Conservation (phyloP, 768 basidiomycete species). For the Russula ochroleuca region DNA sequence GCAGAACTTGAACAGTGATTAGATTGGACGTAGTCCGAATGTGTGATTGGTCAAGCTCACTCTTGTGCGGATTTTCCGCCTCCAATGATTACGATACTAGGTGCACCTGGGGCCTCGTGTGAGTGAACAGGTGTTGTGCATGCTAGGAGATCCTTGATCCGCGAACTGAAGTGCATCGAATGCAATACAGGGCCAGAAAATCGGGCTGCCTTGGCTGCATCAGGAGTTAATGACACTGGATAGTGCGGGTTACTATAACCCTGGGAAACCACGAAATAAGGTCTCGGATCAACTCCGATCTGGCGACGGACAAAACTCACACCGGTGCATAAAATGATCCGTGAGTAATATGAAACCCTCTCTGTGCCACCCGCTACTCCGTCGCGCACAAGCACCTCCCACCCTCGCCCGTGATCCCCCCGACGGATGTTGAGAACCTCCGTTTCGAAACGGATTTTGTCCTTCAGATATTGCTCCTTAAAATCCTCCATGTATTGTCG, state of each 20-base stretch:
- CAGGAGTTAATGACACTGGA: conserved; percentile 40
- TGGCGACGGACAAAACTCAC: conserved; percentile 34
- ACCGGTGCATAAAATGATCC: conserved; percentile 56
- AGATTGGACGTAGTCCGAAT: background rate
- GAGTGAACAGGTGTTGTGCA: conserved; percentile 23
- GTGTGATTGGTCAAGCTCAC: conserved; percentile 29
- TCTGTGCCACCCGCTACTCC: conserved; percentile 25
- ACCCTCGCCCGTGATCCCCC: conserved; percentile 34
- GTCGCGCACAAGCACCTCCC: conserved; percentile 45
- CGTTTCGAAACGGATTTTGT: conserved; percentile 43
- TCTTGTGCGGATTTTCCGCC: conserved; percentile 69
- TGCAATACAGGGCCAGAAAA: conserved; percentile 51
- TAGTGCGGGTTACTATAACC: conserved; percentile 51
- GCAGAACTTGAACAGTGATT: conserved; percentile 38
- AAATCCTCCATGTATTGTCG: conserved; percentile 54
- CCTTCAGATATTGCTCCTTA: conserved; percentile 43
- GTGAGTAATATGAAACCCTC: conserved; percentile 41
- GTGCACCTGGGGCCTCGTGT: conserved; percentile 26
- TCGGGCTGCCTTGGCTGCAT: conserved; percentile 37
- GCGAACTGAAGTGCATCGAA: conserved; percentile 44
- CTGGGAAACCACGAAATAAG: conserved; percentile 33
- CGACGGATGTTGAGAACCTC: conserved; percentile 48
- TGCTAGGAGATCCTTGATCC: conserved; percentile 41
- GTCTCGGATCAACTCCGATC: background rate
- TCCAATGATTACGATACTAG: conserved; percentile 52